Evolutionary conservation across 2,329 filamentous ascomycete species (phyloP).

Genomic region (Xylariaceae sp.): DNA sequence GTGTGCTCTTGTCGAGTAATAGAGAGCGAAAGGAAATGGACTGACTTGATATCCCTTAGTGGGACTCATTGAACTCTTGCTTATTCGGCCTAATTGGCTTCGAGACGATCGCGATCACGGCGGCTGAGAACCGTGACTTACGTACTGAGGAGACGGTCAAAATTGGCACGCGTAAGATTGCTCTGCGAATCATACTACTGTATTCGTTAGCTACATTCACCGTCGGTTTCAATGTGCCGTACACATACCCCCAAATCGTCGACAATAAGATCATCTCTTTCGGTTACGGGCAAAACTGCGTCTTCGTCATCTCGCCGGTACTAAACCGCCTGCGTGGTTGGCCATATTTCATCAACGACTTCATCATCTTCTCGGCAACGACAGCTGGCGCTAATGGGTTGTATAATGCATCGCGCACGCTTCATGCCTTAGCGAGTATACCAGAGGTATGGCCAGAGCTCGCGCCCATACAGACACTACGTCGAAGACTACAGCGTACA

Average conservation of each 20-base stretch:
- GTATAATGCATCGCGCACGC: constrained; percentile 5
- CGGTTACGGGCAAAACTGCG: constrained; percentile 18
- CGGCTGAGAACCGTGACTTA: constrained; percentile 53
- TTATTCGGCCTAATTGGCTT: constrained; percentile 70
- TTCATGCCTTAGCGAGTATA: constrained; percentile 7
- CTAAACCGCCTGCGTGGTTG: background rate
- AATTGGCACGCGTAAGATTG: constrained; percentile 42
- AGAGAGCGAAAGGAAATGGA: background rate
- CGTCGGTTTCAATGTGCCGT: constrained; percentile 51
- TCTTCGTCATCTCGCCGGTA: constrained; percentile 12
- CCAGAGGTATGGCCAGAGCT: constrained; percentile 9
- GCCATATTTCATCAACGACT: constrained; percentile 7
- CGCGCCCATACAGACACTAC: constrained; percentile 4
- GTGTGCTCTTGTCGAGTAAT: background rate
- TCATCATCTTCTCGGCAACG: constrained; percentile 7
- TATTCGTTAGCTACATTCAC: constrained; percentile 51
- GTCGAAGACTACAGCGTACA: constrained; percentile 3
- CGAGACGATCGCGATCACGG: constrained; percentile 86
- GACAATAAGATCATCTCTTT: constrained; percentile 23
- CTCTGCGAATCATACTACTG: constrained; percentile 49
- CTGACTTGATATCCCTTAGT: constrained; percentile 27
- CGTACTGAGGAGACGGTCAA: constrained; percentile 52
- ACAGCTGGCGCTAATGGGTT: constrained; percentile 2
- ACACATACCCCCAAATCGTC: constrained; percentile 32
- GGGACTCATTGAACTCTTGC: constrained; percentile 49